Evolutionary conservation across 208 protist genomes (phyloP), one percentile per base, ranked within the genome.

Genomic region (Acanthamoeba triangularis): DNA sequence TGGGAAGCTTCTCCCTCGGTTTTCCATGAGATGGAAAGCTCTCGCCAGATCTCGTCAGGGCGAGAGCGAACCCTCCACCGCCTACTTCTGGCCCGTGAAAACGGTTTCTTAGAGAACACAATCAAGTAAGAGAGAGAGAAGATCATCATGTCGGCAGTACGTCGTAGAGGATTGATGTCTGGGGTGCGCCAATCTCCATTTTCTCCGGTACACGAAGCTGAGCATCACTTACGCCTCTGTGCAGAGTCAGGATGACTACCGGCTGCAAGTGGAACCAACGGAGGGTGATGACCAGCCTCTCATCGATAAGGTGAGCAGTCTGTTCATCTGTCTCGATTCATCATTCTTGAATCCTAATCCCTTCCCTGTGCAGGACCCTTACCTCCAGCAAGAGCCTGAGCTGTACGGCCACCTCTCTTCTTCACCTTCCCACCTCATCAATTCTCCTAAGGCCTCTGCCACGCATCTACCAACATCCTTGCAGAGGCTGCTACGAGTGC

Each of bases 401-500:
- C 80, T 88, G 47, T 88, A 88, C 52, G 18, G 18, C 23, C 16
- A 18, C n/a, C n/a, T 35, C 41, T 47, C n/a, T n/a, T 16, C 6
- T 30, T 35, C 16, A 37, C 20, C 14, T 23, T 0, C 13, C 49
- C 54, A 4, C 54, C 20, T 59, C 54, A 25, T 16, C 54, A 4
- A 7, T 8, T n/a, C 25, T 23, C 8, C 3, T 2, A 0, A 30
- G 18, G 3, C 25, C 25, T 6, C 59, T 25, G 20, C 18, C 59
- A n/a, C 8, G 59, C 18, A 30, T 65, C 20, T 28, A 16, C 20
- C 16, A 59, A 16, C 23, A 14, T 13, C 52, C 4, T 0, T 28
- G 52, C n/a, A 88, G 80, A 37, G 80, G 33, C 3, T 88, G 80
- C 52, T 63, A 25, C 33, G 80, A 88, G 80, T 88, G 80, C 80